Evolutionary conservation across 495 filamentous ascomycete genomes (phyloP).

Genomic region (Annulohypoxylon nitens): DNA sequence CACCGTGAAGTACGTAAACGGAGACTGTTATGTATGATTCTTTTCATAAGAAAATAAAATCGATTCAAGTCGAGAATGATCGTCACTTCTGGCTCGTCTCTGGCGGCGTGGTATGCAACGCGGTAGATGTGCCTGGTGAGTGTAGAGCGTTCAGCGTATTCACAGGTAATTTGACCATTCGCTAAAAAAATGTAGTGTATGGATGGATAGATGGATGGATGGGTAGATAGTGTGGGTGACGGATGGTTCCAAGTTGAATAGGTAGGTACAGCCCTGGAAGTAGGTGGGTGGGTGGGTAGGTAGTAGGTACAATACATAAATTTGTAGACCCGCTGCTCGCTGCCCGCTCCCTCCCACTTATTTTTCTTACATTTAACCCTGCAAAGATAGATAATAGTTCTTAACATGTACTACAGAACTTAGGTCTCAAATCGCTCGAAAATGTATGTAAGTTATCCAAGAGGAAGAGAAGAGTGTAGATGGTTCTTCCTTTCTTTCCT

Average conservation of each 20-base stretch:
- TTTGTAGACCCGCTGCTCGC: conserved; percentile 20
- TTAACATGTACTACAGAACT: conserved; percentile 26
- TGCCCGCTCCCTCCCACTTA: conserved; percentile 16
- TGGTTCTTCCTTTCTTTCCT: not conserved
- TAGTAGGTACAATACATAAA: conserved; percentile 19
- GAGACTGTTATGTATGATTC: conserved; percentile 15
- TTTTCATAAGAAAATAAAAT: not conserved
- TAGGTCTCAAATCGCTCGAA: not conserved
- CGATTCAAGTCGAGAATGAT: conserved; percentile 28
- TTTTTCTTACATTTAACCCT: conserved; percentile 27
- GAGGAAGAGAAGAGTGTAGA: conserved; percentile 13
- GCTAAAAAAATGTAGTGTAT: conserved; percentile 17
- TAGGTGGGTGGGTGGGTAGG: not conserved
- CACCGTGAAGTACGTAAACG: conserved; percentile 23
- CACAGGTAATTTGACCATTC: conserved; percentile 38
- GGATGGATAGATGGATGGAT: conserved; percentile 19
- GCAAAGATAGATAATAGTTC: conserved; percentile 15
- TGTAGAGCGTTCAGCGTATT: conserved; percentile 29
- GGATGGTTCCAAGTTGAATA: conserved; percentile 7
- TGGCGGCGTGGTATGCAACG: too few species aligned
- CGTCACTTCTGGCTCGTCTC: conserved; percentile 29
- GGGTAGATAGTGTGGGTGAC: conserved; percentile 15
- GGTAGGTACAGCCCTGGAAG: not conserved
- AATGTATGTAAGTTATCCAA: not conserved
- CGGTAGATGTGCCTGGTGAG: conserved; percentile 2